Evolutionary conservation across 2,329 filamentous ascomycete genomes (phyloP).

Genomic region (Leptographium radiaticola): DNA sequence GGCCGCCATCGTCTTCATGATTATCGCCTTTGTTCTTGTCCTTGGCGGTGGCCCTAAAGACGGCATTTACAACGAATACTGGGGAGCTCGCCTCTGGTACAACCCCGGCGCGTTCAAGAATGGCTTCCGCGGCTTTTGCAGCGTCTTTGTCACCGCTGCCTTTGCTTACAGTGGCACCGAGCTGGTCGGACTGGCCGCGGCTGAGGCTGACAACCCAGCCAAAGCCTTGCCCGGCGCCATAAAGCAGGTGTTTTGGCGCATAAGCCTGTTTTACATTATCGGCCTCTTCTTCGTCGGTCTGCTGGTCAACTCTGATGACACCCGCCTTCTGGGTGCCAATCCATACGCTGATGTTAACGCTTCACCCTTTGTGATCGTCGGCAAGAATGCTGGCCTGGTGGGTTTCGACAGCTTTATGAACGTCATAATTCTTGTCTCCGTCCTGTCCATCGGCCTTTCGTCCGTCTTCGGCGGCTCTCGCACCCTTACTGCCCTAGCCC

Average conservation of each 20-base stretch:
- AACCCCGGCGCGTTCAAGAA: constrained; percentile 49
- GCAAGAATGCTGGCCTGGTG: constrained; percentile 35
- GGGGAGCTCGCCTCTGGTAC: constrained; percentile 36
- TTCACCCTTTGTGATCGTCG: constrained; percentile 46
- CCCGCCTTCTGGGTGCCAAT: constrained; percentile 30
- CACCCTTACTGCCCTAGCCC: constrained; percentile 44
- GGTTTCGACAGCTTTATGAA: constrained; percentile 47
- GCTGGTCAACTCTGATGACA: constrained; percentile 31
- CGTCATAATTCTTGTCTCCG: constrained; percentile 43
- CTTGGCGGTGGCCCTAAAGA: constrained; percentile 44
- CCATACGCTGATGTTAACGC: constrained; percentile 31
- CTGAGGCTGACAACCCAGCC: constrained; percentile 56
- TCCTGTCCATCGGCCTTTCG: constrained; percentile 45
- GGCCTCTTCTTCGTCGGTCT: constrained; percentile 39
- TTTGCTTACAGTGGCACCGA: constrained; percentile 65
- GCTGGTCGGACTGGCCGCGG: constrained; percentile 60
- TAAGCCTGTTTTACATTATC: constrained; percentile 41
- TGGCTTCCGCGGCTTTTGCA: constrained; percentile 63
- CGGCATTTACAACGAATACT: constrained; percentile 31
- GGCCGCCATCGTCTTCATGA: constrained; percentile 50
- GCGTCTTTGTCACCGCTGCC: constrained; percentile 59
- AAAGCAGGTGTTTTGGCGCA: constrained; percentile 60
- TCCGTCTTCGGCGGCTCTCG: constrained; percentile 46
- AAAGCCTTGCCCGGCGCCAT: constrained; percentile 68
- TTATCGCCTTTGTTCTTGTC: constrained; percentile 45